Conservation (phyloP, 345 rosid genomes). For the Litchi chinensis region DNA sequence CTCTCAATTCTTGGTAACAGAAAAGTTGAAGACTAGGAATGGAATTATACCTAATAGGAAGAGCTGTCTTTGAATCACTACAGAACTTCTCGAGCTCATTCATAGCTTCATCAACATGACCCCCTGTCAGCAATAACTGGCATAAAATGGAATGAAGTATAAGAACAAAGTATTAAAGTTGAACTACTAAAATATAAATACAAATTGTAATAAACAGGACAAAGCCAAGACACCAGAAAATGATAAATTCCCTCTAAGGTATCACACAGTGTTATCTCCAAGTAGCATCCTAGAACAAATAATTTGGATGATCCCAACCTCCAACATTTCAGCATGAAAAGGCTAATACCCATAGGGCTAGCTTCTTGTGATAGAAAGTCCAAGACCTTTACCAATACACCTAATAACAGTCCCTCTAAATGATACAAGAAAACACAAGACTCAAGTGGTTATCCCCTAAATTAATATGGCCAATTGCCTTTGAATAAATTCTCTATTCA, state of each 20-base stretch:
- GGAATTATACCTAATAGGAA: slow-evolving; percentile 61
- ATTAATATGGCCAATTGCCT: too few relatives aligned
- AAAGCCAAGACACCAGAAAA: neutral
- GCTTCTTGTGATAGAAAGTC: too few relatives aligned
- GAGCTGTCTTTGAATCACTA: slow-evolving; percentile 37
- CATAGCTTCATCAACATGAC: slow-evolving; percentile 63
- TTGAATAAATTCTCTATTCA: too few relatives aligned
- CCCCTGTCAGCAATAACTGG: slow-evolving; percentile 76
- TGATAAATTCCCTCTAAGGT: neutral
- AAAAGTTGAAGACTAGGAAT: neutral
- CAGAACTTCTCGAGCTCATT: slow-evolving; percentile 57
- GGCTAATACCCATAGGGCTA: too few relatives aligned
- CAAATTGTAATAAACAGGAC: neutral
- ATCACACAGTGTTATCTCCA: neutral
- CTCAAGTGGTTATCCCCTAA: too few relatives aligned
- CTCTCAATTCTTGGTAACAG: slow-evolving; percentile 8
- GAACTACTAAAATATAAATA: neutral
- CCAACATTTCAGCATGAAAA: too few relatives aligned
- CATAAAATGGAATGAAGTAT: slow-evolving; percentile 11
- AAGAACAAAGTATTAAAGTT: neutral
- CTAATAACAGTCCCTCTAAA: too few relatives aligned
- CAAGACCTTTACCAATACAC: too few relatives aligned
- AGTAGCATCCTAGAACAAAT: neutral
- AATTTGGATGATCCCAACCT: neutral
- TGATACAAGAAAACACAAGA: too few relatives aligned